Evolutionary conservation across 179 eudicot genomes (phyloP).

Genomic region (Drosera spatulata): DNA sequence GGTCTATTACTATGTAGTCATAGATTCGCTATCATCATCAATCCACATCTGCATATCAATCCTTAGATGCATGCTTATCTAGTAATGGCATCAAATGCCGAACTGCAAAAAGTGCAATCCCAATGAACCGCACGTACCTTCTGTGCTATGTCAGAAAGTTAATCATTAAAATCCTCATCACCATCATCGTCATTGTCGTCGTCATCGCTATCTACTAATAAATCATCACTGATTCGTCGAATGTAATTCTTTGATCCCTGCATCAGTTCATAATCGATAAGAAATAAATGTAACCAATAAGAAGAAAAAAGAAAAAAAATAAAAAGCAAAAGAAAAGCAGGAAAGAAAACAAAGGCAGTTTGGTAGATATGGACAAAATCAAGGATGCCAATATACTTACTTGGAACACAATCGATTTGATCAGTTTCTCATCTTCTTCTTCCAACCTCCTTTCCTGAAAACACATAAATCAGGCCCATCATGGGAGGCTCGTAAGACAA

Average conservation of each 20-base stretch:
- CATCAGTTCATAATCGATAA: slow-evolving; percentile 6
- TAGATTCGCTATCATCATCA: too few species aligned
- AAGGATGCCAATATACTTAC: slow-evolving; percentile 24
- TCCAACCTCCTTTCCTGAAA: slow-evolving; percentile 54
- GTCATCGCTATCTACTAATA: slow-evolving; percentile 32
- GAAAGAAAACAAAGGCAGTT: not conserved
- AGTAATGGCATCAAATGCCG: too few species aligned
- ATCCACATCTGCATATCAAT: too few species aligned
- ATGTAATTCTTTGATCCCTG: slow-evolving; percentile 49
- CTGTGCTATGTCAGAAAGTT: slow-evolving; percentile 10
- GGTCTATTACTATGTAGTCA: too few species aligned
- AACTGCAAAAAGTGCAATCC: too few species aligned
- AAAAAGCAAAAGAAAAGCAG: not conserved
- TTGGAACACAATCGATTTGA: slow-evolving; percentile 49
- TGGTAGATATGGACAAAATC: too few species aligned
- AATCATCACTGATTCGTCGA: slow-evolving; percentile 57
- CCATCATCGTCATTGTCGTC: slow-evolving; percentile 33
- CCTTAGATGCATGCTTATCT: too few species aligned
- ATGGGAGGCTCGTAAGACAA: not conserved
- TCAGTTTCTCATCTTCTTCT: slow-evolving; percentile 88
- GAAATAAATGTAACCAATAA: not conserved
- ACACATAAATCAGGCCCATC: not conserved
- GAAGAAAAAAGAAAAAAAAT: not conserved
- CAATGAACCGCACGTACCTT: slow-evolving; percentile 31
- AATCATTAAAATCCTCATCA: slow-evolving; percentile 11